Evolutionary conservation across 2,329 filamentous ascomycete species (phyloP).

Genomic region (Zalaria obscura): DNA sequence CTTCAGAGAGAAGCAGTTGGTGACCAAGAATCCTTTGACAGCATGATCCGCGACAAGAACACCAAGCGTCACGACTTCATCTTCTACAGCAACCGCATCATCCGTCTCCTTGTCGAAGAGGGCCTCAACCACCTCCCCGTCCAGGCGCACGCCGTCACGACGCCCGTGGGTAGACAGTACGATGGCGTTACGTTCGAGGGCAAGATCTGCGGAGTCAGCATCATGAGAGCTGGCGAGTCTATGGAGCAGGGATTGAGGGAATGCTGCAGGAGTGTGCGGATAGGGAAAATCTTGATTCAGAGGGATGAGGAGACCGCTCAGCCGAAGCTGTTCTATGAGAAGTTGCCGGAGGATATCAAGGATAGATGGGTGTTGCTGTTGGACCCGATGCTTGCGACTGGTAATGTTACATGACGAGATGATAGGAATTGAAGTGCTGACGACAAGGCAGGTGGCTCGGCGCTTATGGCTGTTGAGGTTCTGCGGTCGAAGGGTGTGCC

Average conservation of each 20-base stretch:
- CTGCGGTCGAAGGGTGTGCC: slow-evolving; percentile 81
- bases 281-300: slow-evolving; percentile 97
- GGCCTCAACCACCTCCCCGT: slow-evolving; percentile 93
- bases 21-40: slow-evolving; percentile 22
- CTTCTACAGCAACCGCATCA: slow-evolving; percentile 97
- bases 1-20: too few species aligned
- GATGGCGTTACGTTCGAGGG: slow-evolving; percentile 89
- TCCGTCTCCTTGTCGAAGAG: slow-evolving; percentile 90
- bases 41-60: slow-evolving; percentile 86
- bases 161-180: slow-evolving; percentile 78
- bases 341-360: slow-evolving; percentile 85
- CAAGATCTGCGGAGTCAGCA: slow-evolving; percentile 96
- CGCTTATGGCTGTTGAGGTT: slow-evolving; percentile 92
- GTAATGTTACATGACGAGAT: slow-evolving; percentile 33
- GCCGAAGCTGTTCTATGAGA: slow-evolving; percentile 95
- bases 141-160: slow-evolving; percentile 75
- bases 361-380: slow-evolving; percentile 85
- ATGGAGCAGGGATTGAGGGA: slow-evolving; percentile 97
- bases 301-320: slow-evolving; percentile 86
- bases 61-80: slow-evolving; percentile 94
- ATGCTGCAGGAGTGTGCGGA: slow-evolving; percentile 93
- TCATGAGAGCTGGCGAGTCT: slow-evolving; percentile 94
- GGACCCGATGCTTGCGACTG: slow-evolving; percentile 98
- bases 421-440: not conserved
- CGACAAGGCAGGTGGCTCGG: slow-evolving; percentile 60